These are phyloP conservation scores for Taphrina sp. DNA, from an alignment of 1,139 yeast species.

Conservation along the genomic window DNA sequence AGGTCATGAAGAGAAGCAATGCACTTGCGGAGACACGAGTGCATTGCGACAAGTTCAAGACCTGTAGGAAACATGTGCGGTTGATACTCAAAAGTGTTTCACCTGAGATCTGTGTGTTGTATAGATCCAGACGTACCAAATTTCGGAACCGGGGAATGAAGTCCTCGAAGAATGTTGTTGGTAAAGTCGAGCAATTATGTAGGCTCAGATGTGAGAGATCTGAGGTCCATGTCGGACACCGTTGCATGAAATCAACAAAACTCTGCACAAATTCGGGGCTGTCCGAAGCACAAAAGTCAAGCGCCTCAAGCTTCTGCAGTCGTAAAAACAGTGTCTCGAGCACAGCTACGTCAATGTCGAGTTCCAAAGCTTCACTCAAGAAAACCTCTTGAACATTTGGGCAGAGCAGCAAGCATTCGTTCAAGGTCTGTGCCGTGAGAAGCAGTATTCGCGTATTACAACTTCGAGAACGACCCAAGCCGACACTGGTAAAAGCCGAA, in stretches of 20 bases:
- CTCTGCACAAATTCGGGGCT: constrained; percentile 63
- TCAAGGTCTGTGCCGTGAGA: constrained; percentile 74
- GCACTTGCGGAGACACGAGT: constrained; percentile 50
- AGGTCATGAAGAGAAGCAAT: constrained; percentile 4
- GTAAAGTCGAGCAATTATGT: constrained; percentile 83
- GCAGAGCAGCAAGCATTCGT: constrained; percentile 57
- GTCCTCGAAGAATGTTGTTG: constrained; percentile 56
- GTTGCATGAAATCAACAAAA: constrained; percentile 46
- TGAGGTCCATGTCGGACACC: constrained; percentile 39
- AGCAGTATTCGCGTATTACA: constrained; percentile 91
- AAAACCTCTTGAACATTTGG: constrained; percentile 74
- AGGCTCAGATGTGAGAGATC: constrained; percentile 61
- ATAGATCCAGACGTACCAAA: constrained; percentile 69
- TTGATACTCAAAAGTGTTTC: constrained; percentile 55
- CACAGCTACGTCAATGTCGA: constrained; percentile 66
- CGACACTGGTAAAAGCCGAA: constrained; percentile 84
- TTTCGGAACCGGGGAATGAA: constrained; percentile 59
- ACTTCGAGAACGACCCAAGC: constrained; percentile 81
- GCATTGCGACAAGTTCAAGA: constrained; percentile 75
- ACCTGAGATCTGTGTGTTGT: constrained; percentile 74
- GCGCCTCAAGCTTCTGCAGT: constrained; percentile 59
- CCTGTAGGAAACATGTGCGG: constrained; percentile 61
- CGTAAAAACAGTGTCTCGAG: constrained; percentile 55
- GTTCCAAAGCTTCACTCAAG: constrained; percentile 82
- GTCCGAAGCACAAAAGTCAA: constrained; percentile 89